phyloP scores from a whole-genome alignment of 495 filamentous ascomycete species.

The Penicillium simplicissimum region DNA sequence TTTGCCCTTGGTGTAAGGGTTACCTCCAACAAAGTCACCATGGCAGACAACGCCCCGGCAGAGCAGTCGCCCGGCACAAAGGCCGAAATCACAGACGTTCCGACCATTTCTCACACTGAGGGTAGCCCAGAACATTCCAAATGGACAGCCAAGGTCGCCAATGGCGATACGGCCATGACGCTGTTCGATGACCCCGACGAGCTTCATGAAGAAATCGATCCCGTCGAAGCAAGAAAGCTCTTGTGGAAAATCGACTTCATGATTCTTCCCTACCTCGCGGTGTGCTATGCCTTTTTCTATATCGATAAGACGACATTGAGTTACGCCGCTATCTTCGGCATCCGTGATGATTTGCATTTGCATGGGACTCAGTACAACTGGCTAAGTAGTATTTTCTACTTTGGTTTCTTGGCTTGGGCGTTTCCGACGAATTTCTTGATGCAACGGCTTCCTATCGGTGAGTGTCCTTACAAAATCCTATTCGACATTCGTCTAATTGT shows the following conservation, averaged over 20 bases:
- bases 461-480: not conserved
- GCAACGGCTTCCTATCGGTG: slow-evolving; percentile 58
- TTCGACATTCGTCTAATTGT: not conserved
- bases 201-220: slow-evolving; percentile 49
- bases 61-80: slow-evolving; percentile 27
- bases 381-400: slow-evolving; percentile 51
- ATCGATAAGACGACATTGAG: slow-evolving; percentile 61
- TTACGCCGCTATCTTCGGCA: slow-evolving; percentile 61
- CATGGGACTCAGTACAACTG: slow-evolving; percentile 53
- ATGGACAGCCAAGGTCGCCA: slow-evolving; percentile 33
- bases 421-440: slow-evolving; percentile 57
- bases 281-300: slow-evolving; percentile 63
- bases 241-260: slow-evolving; percentile 58
- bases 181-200: slow-evolving; percentile 44
- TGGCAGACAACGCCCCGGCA: slow-evolving; percentile 13
- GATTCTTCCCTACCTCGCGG: slow-evolving; percentile 51
- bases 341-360: slow-evolving; percentile 48
- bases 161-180: slow-evolving; percentile 49
- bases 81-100: slow-evolving; percentile 22
- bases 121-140: slow-evolving; percentile 22
- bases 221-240: slow-evolving; percentile 48
- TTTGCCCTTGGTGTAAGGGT: not conserved
- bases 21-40: not conserved
- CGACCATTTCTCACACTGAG: slow-evolving; percentile 31
- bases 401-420: slow-evolving; percentile 52